Conservation (phyloP, 768 basidiomycete genomes). For the Rhizopogon vulgaris region DNA sequence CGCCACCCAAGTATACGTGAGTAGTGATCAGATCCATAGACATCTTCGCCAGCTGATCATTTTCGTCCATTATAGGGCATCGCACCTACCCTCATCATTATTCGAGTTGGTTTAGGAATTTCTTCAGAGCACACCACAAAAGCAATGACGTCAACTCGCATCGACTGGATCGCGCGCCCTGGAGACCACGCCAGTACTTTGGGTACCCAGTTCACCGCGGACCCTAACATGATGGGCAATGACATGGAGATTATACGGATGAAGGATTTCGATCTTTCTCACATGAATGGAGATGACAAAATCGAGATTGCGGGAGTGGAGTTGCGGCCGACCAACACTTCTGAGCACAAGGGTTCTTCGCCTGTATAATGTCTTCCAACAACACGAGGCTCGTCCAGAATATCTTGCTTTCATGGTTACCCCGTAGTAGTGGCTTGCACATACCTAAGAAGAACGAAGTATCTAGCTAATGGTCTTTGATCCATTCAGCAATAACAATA, state of each 20-base stretch:
- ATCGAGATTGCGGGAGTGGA: conserved; percentile 2
- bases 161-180: conserved; percentile 16
- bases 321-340: not conserved
- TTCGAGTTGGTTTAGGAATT: conserved; percentile 27
- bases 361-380: not conserved
- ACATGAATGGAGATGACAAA: not conserved
- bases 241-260: conserved; percentile 13
- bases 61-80: conserved; percentile 20
- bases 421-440: not conserved
- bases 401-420: not conserved
- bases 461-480: not conserved
- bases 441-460: not conserved
- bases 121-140: conserved; percentile 18
- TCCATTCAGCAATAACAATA: not conserved
- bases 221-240: conserved; percentile 10
- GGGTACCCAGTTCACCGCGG: conserved; percentile 12
- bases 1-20: conserved; percentile 35
- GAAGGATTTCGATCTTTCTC: not conserved
- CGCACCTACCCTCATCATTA: conserved; percentile 30
- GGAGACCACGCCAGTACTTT: conserved; percentile 10
- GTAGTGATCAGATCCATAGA: conserved; percentile 1
- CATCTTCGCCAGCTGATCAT: not conserved
- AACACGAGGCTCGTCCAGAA: not conserved
- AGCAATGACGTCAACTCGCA: conserved; percentile 14
- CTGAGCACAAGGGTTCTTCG: not conserved